These are phyloP conservation scores for Helianthus tuberosus DNA, from an alignment of 129 eudicot genomes.

Conservation along the genomic window DNA sequence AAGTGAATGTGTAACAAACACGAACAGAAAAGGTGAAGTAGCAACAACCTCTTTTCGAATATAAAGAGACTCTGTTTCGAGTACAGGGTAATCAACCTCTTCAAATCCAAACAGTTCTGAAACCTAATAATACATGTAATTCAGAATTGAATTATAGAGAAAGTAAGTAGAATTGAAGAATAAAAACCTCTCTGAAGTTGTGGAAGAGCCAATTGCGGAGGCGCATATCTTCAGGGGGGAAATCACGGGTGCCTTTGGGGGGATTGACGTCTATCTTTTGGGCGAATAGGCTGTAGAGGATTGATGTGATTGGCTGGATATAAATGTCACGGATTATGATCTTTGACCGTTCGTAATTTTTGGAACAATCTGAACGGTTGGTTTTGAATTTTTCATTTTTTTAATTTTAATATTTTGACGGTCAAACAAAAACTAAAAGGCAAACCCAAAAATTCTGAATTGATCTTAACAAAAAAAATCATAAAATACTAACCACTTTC, in stretches of 20 bases:
- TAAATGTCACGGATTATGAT: too few species aligned
- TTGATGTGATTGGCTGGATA: too few species aligned
- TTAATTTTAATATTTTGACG: too few species aligned
- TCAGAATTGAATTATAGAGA: background rate
- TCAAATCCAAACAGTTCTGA: slow-evolving; percentile 87
- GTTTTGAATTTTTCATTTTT: too few species aligned
- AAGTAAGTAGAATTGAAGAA: background rate
- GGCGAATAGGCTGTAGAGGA: too few species aligned
- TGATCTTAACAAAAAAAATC: too few species aligned
- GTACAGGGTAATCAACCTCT: slow-evolving; percentile 93
- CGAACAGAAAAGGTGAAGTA: background rate
- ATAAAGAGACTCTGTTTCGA: slow-evolving; percentile 93
- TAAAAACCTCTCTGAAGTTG: slow-evolving; percentile 69
- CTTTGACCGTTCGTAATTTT: too few species aligned
- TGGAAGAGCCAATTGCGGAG: slow-evolving; percentile 88
- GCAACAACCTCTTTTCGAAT: slow-evolving; percentile 72
- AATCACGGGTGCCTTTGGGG: slow-evolving; percentile 95
- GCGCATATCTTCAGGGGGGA: slow-evolving; percentile 98
- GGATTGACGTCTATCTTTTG: slow-evolving; percentile 90
- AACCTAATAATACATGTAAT: slow-evolving; percentile 46
- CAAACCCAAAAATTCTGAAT: too few species aligned
- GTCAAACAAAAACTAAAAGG: too few species aligned
- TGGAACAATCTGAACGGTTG: too few species aligned
- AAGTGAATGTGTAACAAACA: too few species aligned
- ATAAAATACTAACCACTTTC: too few species aligned